Evolutionary conservation across 345 rosid genomes (phyloP), one percentile per base, ranked within the genome.

Genomic region (Eucalyptus curtisii): DNA sequence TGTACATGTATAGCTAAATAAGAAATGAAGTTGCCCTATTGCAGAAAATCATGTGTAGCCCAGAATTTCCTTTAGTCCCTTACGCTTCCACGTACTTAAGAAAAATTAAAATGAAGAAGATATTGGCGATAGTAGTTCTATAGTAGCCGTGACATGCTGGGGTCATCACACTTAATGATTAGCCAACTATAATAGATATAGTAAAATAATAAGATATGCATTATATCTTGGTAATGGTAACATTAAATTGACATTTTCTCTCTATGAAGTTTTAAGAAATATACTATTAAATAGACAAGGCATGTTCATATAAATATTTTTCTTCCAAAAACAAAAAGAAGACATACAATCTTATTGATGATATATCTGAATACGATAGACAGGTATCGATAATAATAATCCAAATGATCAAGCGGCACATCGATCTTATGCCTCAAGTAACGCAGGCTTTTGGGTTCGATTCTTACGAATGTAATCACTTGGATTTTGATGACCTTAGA

Each of bases 71-170:
- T 49, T 13, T 50, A 17, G 55, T 50, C 22, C 22, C 55, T 50
- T 50, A 17, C 2, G 9, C 22, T 50, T 50, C 1, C 55, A 50
- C 9, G 17, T 17, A 50, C 9, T 50, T 50, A 50, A 50, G 55
- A 50, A 50, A 50, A 50, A 50, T 17, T 50, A 17, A 50, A 50
- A 50, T 50, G 3, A 50, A 17, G 55, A 50, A 50, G 3, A 50
- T 50, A 50, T 50, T 50, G 55, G 22, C 22, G 22, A 50, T 50
- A 17, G 4, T 50, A 50, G 3, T 17, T 50, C 4, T 50, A 50
- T 50, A 50, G 9, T 17, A 17, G 9, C 2, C 22, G 2, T 1
- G 22, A 50, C 4, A 1, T 7, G 1, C n/a, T n/a, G n/a, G n/a
- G n/a, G n/a, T n/a, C n/a, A n/a, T 50, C 22, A 17, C 8, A 50